Evolutionary conservation across 2,329 filamentous ascomycete genomes (phyloP).

Genomic region (Exophiala sp.): DNA sequence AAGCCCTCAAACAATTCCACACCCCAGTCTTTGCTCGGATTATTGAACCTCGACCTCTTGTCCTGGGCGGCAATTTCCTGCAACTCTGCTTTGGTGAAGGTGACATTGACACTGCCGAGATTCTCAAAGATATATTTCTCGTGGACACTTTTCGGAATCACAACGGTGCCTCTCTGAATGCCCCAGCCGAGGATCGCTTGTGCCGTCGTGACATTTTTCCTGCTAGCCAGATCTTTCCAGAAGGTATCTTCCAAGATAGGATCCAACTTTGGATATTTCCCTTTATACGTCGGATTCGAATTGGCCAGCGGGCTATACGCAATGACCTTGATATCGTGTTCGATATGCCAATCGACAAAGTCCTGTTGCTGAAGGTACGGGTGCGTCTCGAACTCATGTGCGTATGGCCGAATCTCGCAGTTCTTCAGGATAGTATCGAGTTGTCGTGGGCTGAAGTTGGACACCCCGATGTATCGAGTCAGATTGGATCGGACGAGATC

Average conservation of each 20-base stretch:
- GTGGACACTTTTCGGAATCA: conserved; percentile 49
- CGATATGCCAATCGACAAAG: conserved; percentile 34
- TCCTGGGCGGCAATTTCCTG: conserved; percentile 32
- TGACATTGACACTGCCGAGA: conserved; percentile 30
- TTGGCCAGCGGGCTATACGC: conserved; percentile 39
- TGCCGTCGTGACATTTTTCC: conserved; percentile 40
- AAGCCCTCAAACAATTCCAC: conserved; percentile 40
- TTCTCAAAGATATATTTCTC: conserved; percentile 44
- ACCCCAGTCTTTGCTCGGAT: conserved; percentile 39
- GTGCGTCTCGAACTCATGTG: conserved; percentile 38
- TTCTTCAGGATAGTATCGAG: conserved; percentile 30
- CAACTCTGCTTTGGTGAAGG: conserved; percentile 24
- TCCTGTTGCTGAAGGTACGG: conserved; percentile 38
- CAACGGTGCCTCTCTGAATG: conserved; percentile 42
- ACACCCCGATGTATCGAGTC: conserved; percentile 56
- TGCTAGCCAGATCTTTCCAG: conserved; percentile 37
- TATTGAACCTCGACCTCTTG: conserved; percentile 38
- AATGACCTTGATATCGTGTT: conserved; percentile 35
- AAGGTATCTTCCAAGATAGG: conserved; percentile 41
- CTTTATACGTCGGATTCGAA: conserved; percentile 44
- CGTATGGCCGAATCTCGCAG: conserved; percentile 28
- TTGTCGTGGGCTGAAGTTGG: conserved; percentile 41
- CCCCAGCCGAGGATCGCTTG: conserved; percentile 48
- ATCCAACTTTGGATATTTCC: conserved; percentile 31
- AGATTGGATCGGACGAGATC: conserved; percentile 52